Base-by-base conservation (phyloP, 2,329 filamentous ascomycete species). In the Apiospora koreana region DNA sequence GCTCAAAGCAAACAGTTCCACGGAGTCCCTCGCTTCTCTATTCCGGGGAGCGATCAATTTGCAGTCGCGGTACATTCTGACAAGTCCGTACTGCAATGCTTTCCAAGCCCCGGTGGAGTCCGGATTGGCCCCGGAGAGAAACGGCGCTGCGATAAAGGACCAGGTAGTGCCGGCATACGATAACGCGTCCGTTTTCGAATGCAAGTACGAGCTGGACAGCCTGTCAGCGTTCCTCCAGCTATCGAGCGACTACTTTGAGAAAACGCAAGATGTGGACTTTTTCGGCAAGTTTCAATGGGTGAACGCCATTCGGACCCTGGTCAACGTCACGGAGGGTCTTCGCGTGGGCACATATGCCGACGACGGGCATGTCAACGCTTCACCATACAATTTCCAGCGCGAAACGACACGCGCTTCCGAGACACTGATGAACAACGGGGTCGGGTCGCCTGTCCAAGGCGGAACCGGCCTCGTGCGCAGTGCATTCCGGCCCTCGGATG, bases 191-290 rank as follows among this genome's bases (percentile, higher is more conserved):
- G 94, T 97, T 0, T 98, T 96, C 78, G 95, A 98, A 80, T 98
- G 95, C 87, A 98, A 98, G 81, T 98, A 96, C 80, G 95, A 98
- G 82, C 89, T 98, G 64, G 95, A 98, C 83, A 95, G 93, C 14
- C 87, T 98, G 1, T 94, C 95, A 0, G 91, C 94, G 41, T 98
- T 98, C 80, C 86, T 98, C 9, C 89, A 93, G 54, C 86, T 98
- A 6, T 91, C 90, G 0, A 93, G 93, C 73, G 89, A 96, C 77
- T 98, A 97, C 83, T 89, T 93, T 81, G 85, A 89, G 28, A 86
- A 88, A 71, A 97, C 94, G 0, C 86, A 86, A 0, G 95, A 95
- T 46, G 88, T 85, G 0, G 87, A 86, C 69, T 94, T 94, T 71
- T 97, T 97, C 79, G 82, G 92, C 64, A 91, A 87, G 4, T 87